A percentile compares a stretch with the other conserved stretches of the same genome.
Conservation (phyloP, 1,284 basidiomycete species). For the Wolfiporia cocos region DNA sequence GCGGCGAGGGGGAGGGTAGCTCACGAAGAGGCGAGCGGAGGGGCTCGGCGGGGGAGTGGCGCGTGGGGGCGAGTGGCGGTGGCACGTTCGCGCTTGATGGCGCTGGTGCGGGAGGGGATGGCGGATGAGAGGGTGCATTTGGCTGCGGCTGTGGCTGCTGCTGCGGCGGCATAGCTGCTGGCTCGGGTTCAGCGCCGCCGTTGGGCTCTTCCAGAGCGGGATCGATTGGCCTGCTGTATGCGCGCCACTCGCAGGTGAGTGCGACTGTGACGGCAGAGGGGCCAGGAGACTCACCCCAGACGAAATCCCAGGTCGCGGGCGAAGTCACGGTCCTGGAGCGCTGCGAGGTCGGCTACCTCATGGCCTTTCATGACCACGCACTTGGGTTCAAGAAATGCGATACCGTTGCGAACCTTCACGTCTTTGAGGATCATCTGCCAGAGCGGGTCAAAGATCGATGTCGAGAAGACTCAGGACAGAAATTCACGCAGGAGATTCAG, state of each 20-base stretch:
- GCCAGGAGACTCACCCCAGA: slow-evolving; percentile 44
- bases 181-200: too few species aligned
- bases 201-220: slow-evolving; percentile 10
- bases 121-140: neutral
- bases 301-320: slow-evolving; percentile 46
- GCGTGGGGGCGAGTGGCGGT: too few species aligned
- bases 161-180: neutral
- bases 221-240: slow-evolving; percentile 8
- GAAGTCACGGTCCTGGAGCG: slow-evolving; percentile 46
- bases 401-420: slow-evolving; percentile 54
- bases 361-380: slow-evolving; percentile 55
- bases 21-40: slow-evolving; percentile 21
- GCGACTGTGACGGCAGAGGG: neutral
- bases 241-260: neutral
- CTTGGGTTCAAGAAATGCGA: slow-evolving; percentile 62
- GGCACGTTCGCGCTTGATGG: too few species aligned
- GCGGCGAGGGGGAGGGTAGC: slow-evolving; percentile 15
- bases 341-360: slow-evolving; percentile 52
- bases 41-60: too few species aligned
- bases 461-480: too few species aligned
- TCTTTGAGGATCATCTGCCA: slow-evolving; percentile 59
- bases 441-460: neutral
- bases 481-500: too few species aligned
- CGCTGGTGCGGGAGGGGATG: too few species aligned
- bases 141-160: slow-evolving; percentile 2